These are phyloP conservation scores for Breynia disticha DNA, from an alignment of 441 rosid genomes.

Conservation along the genomic window DNA sequence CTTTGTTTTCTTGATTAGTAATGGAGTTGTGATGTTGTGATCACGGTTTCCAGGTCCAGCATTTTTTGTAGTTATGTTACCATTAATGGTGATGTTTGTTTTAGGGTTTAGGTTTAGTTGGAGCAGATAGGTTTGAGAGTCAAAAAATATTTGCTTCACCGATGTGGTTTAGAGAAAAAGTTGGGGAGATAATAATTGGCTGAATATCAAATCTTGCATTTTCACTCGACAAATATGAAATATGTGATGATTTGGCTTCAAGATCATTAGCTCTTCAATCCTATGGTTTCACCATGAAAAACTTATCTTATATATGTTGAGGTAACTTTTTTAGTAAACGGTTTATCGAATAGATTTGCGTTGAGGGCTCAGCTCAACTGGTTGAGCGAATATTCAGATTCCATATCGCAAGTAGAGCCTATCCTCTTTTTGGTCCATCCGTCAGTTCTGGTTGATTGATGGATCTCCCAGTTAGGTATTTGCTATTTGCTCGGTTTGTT, in stretches of 20 bases:
- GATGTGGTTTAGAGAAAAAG: slow-evolving; percentile 43
- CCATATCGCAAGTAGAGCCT: too few species aligned
- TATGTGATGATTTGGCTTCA: slow-evolving; percentile 34
- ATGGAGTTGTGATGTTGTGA: slow-evolving; percentile 26
- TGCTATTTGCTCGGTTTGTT: too few species aligned
- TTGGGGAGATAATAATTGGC: slow-evolving; percentile 39
- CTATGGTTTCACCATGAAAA: slow-evolving; percentile 30
- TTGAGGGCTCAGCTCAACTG: too few species aligned
- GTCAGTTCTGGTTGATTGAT: slow-evolving; percentile 60
- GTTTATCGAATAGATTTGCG: not conserved
- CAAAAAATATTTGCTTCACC: slow-evolving; percentile 43
- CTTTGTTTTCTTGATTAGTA: slow-evolving; percentile 40
- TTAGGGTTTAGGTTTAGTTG: slow-evolving; percentile 51
- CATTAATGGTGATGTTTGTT: slow-evolving; percentile 40
- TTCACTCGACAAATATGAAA: slow-evolving; percentile 27
- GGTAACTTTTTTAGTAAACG: slow-evolving; percentile 33
- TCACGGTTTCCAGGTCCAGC: slow-evolving; percentile 37
- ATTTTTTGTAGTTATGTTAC: slow-evolving; percentile 39
- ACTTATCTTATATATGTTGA: slow-evolving; percentile 39
- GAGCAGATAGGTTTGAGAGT: slow-evolving; percentile 43
- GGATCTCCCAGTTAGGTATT: too few species aligned
- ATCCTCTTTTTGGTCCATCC: too few species aligned
- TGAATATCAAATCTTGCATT: slow-evolving; percentile 52
- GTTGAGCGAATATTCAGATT: too few species aligned
- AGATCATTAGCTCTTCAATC: slow-evolving; percentile 23